Percentiles rank a stretch among this genome's conserved stretches.
phyloP scores from a whole-genome alignment of 495 filamentous ascomycete species.

The Neurospora sp. region DNA sequence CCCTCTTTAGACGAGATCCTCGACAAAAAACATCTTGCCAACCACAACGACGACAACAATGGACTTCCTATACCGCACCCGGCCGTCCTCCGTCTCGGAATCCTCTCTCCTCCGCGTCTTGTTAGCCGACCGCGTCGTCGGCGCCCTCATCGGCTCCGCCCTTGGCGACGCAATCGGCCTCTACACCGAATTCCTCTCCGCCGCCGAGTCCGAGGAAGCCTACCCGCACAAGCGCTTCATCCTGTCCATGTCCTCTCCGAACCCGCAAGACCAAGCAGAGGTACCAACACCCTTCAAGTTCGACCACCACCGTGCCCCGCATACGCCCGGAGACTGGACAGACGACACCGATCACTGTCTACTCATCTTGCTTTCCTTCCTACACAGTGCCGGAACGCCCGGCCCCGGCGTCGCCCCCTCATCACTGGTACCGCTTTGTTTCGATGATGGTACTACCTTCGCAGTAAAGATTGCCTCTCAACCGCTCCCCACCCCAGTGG shows the following conservation, averaged over 20 bases:
- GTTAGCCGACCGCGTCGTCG: conserved; percentile 27
- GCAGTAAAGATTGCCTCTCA: background rate
- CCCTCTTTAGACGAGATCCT: background rate
- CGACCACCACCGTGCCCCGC: conserved; percentile 29
- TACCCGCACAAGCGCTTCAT: conserved; percentile 29
- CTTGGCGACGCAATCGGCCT: conserved; percentile 40
- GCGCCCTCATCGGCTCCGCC: conserved; percentile 33
- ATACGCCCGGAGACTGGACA: conserved; percentile 34
- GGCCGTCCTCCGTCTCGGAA: background rate
- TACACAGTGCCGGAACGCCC: conserved; percentile 20
- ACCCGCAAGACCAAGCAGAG: background rate
- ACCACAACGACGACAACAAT: background rate
- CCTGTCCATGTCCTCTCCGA: conserved; percentile 11
- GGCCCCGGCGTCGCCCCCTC: background rate
- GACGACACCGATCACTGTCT: conserved; percentile 43
- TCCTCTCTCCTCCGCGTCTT: conserved; percentile 9
- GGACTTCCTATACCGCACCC: background rate
- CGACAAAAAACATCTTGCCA: background rate
- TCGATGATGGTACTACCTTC: background rate
- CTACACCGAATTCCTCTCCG: conserved; percentile 37
- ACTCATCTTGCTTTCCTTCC: conserved; percentile 31
- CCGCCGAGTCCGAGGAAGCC: conserved; percentile 9
- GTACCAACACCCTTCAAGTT: conserved; percentile 24
- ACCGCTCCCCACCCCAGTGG: conserved; percentile 11
- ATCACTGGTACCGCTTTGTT: background rate